Evolutionary conservation across 768 basidiomycete species (phyloP), one percentile per base, ranked within the genome.

Genomic region (Amanita brunnescens): DNA sequence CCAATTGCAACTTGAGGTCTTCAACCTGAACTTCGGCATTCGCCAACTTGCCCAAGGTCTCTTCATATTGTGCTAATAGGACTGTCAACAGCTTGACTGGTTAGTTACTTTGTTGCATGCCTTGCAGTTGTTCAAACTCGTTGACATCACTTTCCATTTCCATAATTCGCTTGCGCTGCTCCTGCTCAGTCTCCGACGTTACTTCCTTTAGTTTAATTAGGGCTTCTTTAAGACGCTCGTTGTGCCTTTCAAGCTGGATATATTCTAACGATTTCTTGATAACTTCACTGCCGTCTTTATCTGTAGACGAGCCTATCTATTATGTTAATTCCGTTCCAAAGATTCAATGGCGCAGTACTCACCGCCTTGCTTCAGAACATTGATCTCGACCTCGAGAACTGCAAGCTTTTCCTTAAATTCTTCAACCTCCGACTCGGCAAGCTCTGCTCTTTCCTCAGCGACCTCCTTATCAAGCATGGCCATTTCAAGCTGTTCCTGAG

Each of bases 191-290:
- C 60, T 97, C 91, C 53, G 85, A 80, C 0, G 91, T 82, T 54
- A 96, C 74, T 57, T 99, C 95, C 5, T 95, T 83, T 33, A 98
- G 68, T 87, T 84, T 78, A 49, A 95, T 76, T 8, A 98, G 74
- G 10, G 96, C 96, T 61, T 98, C 96, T 66, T 96, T 97, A 49
- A 99, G 69, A 13, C 96, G 71, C 61, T 92, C 91, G 55, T 98
- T 99, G 62, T 98, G 95, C 64, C 91, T 96, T 70, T 97, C 94
- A 1, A 99, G 80, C 62, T 97, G 95, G 14, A 87, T 76, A 64
- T 83, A 81, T 24, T 80, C 80, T 54, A 88, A 59, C 3, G 85
- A 80, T 56, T 75, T 72, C 59, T 83, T 84, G 5, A 70, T 69
- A 24, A 65, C 65, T 6, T 64, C 59, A 16, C 64, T 68, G 1